Evolutionary conservation across 2,329 filamentous ascomycete species (phyloP).

Genomic region (Ciborinia camelliae): DNA sequence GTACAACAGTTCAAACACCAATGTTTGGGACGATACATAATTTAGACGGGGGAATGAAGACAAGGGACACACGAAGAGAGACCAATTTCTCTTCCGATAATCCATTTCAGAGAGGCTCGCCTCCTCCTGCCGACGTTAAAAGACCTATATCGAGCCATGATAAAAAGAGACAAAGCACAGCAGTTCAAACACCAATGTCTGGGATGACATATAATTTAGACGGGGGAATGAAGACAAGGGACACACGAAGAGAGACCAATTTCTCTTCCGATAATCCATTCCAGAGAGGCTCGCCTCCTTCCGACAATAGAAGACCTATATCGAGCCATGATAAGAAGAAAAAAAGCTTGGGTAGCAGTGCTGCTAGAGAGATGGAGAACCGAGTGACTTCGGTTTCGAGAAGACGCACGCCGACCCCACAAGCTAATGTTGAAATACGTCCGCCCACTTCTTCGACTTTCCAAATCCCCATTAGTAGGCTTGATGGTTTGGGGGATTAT

Average conservation of each 20-base stretch:
- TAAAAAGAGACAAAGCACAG: conserved; percentile 44
- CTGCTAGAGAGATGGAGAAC: conserved; percentile 41
- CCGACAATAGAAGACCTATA: conserved; percentile 44
- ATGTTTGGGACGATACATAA: conserved; percentile 54
- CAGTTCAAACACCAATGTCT: too few relatives aligned
- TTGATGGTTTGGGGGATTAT: conserved; percentile 41
- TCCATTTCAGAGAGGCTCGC: conserved; percentile 85
- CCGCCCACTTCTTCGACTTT: conserved; percentile 57
- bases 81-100: conserved; percentile 85
- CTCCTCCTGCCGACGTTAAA: conserved; percentile 55
- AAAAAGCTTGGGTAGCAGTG: conserved; percentile 36
- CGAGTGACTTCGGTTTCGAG: conserved; percentile 41
- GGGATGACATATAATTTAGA: too few relatives aligned
- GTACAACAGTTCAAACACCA: conserved; percentile 42
- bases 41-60: conserved; percentile 40
- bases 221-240: conserved; percentile 20
- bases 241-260: conserved; percentile 51
- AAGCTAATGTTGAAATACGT: conserved; percentile 49
- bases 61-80: conserved; percentile 40
- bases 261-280: conserved; percentile 93
- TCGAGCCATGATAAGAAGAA: conserved; percentile 49
- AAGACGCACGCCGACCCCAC: conserved; percentile 49
- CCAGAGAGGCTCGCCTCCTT: conserved; percentile 76
- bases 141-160: conserved; percentile 46
- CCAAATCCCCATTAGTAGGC: conserved; percentile 51